Percentiles rank a stretch among this genome's conserved stretches.
Conservation (phyloP, 495 filamentous ascomycete species). For the Penicillium salamii region DNA sequence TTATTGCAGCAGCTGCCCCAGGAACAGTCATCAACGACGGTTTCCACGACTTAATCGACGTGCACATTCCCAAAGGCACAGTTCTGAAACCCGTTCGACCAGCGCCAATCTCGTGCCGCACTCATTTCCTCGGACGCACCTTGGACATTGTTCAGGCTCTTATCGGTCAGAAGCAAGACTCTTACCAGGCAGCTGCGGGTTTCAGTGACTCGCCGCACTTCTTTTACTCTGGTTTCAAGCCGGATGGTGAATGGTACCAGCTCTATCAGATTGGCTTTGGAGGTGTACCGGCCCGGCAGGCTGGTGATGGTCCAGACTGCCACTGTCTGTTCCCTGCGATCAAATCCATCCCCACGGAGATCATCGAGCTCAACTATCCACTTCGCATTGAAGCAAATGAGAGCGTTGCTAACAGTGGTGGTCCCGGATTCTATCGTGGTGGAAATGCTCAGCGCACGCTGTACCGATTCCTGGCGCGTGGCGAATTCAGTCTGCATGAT, state of each 20-base stretch:
- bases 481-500: constrained; percentile 48
- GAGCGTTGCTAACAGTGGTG: constrained; percentile 48
- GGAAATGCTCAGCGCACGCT: constrained; percentile 48
- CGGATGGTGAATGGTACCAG: constrained; percentile 49
- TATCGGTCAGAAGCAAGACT: constrained; percentile 44
- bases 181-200: constrained; percentile 47
- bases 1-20: constrained; percentile 45
- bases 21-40: constrained; percentile 46
- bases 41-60: constrained; percentile 50
- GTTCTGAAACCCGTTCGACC: constrained; percentile 48
- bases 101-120: constrained; percentile 48
- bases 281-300: constrained; percentile 46
- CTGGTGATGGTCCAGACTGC: constrained; percentile 49
- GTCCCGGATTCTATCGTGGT: constrained; percentile 45
- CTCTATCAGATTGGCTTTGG: constrained; percentile 53
- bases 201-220: constrained; percentile 52
- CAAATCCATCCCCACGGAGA: constrained; percentile 50
- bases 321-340: constrained; percentile 53
- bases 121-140: constrained; percentile 43
- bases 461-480: constrained; percentile 45
- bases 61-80: constrained; percentile 42
- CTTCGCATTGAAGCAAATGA: constrained; percentile 49
- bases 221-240: constrained; percentile 51
- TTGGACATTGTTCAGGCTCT: constrained; percentile 51
- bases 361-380: constrained; percentile 49